Base-by-base conservation (phyloP, 192 early-diverging fungal species). In the Rhizoclosmatium globosum region DNA sequence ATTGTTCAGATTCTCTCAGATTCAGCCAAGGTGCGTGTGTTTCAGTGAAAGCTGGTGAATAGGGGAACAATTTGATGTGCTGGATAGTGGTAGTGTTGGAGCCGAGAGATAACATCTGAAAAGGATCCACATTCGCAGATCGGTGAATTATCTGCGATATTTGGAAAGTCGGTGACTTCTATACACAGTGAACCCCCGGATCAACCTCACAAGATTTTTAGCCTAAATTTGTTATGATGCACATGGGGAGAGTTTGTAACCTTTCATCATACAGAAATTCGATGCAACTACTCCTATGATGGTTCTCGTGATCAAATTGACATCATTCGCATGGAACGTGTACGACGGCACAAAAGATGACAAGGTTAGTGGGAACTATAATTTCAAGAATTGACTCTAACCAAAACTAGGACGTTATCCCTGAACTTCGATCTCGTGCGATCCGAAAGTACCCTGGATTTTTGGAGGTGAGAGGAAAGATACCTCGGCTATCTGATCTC, bases 211-310 rank as follows among this genome's bases (percentile, higher is more conserved):
- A 31, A 31, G 31, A 31, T 31, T 31, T 53, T 53, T 53, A 53
- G 50, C 50, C 60, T 62, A 7, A 62, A 19, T 19, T 19, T 62
- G 60, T 21, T 62, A 21, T 62, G 6, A 13, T 53, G 39, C 47
- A 59, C 11, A 48, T 57, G 21, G 21, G 13, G 68, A 46, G 68
- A 47, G 17, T 53, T 41, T 15, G 44, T 4, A 15, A 13, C 39
- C n/a, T 56, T 82, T 78, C n/a, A 43, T 21, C 60, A 39, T 41
- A 44, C 82, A 87, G 68, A 89, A 87, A 17, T 81, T 95, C 79
- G 96, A 99, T 85, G 87, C 93, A 69, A 94, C 97, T 9, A 94
- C 94, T 13, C 94, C 95, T 2, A 93, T 96, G 83, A 99, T 99
- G 97, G 89, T 98, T 38, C 84, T 97, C 64, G 92, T 95, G n/a